A percentile compares a stretch with the other conserved stretches of the same genome.
Conservation (phyloP, 257 asterid species). For the Cruciata laevipes region DNA sequence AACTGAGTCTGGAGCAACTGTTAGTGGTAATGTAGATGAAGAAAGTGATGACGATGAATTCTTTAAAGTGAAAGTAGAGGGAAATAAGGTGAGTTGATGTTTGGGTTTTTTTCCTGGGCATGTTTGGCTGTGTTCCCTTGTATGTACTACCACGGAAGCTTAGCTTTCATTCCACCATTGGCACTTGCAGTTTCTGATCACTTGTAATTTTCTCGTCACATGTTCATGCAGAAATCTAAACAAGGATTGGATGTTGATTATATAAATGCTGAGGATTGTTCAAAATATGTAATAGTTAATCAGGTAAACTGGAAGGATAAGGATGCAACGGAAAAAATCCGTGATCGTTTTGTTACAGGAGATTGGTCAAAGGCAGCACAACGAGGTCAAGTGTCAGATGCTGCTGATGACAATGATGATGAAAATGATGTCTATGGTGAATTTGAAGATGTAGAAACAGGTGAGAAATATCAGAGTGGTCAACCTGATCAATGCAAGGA, state of each 20-base stretch:
- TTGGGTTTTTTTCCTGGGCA: not conserved
- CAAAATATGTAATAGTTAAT: constrained; percentile 46
- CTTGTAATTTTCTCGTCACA: not conserved
- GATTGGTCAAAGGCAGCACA: constrained; percentile 80
- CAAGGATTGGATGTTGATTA: constrained; percentile 38
- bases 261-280: constrained; percentile 66
- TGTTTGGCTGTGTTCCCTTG: not conserved
- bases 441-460: constrained; percentile 95
- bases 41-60: constrained; percentile 77
- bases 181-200: too few species aligned
- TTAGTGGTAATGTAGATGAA: constrained; percentile 30
- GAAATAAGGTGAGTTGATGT: constrained; percentile 46
- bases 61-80: constrained; percentile 87
- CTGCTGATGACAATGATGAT: constrained; percentile 32
- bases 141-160: not conserved
- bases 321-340: constrained; percentile 48
- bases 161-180: not conserved
- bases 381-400: constrained; percentile 46
- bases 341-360: constrained; percentile 86
- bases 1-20: constrained; percentile 25
- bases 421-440: constrained; percentile 56
- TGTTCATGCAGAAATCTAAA: constrained; percentile 43
- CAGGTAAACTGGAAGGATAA: constrained; percentile 49
- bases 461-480: constrained; percentile 50
- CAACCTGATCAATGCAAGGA: constrained; percentile 21